These are phyloP conservation scores for Letharia lupina DNA, from an alignment of 495 filamentous ascomycete genomes.

Conservation along the genomic window DNA sequence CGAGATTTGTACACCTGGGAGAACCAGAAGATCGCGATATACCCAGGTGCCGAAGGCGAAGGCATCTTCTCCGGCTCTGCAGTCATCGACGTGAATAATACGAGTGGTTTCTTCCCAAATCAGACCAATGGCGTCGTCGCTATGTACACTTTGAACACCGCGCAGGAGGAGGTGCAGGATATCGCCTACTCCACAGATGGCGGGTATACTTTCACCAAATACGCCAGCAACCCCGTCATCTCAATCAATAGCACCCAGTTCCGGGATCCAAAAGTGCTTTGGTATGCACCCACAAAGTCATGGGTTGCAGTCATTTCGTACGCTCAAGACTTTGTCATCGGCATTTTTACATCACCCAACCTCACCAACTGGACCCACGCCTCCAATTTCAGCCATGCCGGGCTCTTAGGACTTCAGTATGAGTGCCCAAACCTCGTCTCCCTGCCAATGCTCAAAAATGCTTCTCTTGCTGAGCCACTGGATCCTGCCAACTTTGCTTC, in stretches of 20 bases:
- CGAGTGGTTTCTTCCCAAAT: slow-evolving; percentile 46
- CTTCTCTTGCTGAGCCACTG: slow-evolving; percentile 21
- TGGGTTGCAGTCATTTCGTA: slow-evolving; percentile 47
- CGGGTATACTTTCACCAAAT: slow-evolving; percentile 47
- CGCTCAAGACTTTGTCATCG: slow-evolving; percentile 42
- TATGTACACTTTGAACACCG: slow-evolving; percentile 44
- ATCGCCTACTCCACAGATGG: slow-evolving; percentile 49
- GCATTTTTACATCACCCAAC: slow-evolving; percentile 45
- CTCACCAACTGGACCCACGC: slow-evolving; percentile 45
- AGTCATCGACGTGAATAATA: slow-evolving; percentile 48
- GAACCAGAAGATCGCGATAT: slow-evolving; percentile 47
- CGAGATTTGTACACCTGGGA: slow-evolving; percentile 45
- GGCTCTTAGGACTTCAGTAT: slow-evolving; percentile 48
- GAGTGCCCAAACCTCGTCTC: slow-evolving; percentile 48
- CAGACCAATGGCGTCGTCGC: slow-evolving; percentile 46
- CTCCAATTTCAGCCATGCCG: slow-evolving; percentile 47
- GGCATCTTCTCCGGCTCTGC: slow-evolving; percentile 47
- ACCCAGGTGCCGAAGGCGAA: slow-evolving; percentile 37
- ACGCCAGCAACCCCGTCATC: slow-evolving; percentile 43
- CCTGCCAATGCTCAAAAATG: slow-evolving; percentile 36
- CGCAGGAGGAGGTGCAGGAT: slow-evolving; percentile 43
- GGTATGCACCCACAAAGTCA: slow-evolving; percentile 37
- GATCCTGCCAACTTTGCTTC: slow-evolving; percentile 24
- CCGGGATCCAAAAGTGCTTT: slow-evolving; percentile 51
- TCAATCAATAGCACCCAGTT: slow-evolving; percentile 42